phyloP scores from a whole-genome alignment of 2,329 filamentous ascomycete genomes.

The Aspergillus hiratsukae region DNA sequence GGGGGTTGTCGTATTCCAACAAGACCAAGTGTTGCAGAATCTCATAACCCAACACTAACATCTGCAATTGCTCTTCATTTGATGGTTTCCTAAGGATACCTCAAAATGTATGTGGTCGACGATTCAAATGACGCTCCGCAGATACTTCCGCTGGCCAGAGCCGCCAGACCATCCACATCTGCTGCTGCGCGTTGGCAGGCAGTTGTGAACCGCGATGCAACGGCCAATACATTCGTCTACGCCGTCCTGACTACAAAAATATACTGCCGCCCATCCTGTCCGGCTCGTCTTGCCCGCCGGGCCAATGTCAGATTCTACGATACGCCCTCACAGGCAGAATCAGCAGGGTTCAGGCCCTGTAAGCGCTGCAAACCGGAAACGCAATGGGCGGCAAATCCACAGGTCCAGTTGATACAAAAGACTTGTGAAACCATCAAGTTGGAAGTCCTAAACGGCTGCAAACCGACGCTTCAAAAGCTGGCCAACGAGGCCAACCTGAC shows the following conservation, averaged over 20 bases:
- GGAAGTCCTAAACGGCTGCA: slow-evolving; percentile 20
- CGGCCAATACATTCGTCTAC: slow-evolving; percentile 51
- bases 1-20: not conserved
- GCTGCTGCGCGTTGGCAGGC: slow-evolving; percentile 40
- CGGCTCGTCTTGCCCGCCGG: slow-evolving; percentile 54
- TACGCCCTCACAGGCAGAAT: slow-evolving; percentile 43
- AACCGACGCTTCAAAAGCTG: slow-evolving; percentile 42
- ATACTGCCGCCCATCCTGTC: slow-evolving; percentile 54
- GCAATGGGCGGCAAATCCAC: slow-evolving; percentile 26
- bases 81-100: slow-evolving; percentile 2
- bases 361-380: slow-evolving; percentile 52
- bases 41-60: not conserved
- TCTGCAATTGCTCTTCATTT: not conserved
- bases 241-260: slow-evolving; percentile 53
- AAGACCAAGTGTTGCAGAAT: not conserved
- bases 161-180: slow-evolving; percentile 17
- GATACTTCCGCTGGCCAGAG: slow-evolving; percentile 20
- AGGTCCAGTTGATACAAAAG: slow-evolving; percentile 25
- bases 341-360: slow-evolving; percentile 51
- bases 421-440: slow-evolving; percentile 30
- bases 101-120: not conserved
- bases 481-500: slow-evolving; percentile 47
- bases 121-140: slow-evolving; percentile 6
- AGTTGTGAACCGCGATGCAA: slow-evolving; percentile 41
- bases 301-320: slow-evolving; percentile 54